A percentile compares a stretch with the other conserved stretches of the same genome.
Conservation (phyloP, 441 rosid genomes). For the Hura crepitans region DNA sequence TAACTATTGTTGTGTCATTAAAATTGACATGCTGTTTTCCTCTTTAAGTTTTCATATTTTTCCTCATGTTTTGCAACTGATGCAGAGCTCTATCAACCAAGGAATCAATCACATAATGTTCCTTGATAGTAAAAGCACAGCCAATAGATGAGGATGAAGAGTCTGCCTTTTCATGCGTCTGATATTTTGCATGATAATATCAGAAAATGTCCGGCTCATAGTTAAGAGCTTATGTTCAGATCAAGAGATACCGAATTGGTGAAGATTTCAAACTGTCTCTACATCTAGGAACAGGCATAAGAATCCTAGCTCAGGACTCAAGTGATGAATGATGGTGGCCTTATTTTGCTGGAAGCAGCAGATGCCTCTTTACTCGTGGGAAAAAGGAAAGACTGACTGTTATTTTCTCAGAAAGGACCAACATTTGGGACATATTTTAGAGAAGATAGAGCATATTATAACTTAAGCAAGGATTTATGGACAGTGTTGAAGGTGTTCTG, state of each 20-base stretch:
- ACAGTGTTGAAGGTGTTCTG: too few species aligned
- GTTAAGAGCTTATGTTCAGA: not conserved
- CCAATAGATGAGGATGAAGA: not conserved
- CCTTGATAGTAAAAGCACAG: not conserved
- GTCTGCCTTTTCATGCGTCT: not conserved
- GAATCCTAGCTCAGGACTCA: too few species aligned
- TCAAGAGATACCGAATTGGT: not conserved
- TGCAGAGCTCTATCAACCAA: conserved; percentile 67
- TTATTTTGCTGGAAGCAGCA: too few species aligned
- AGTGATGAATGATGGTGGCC: too few species aligned
- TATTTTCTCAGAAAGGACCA: too few species aligned
- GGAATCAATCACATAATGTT: conserved; percentile 39
- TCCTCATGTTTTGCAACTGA: conserved; percentile 11
- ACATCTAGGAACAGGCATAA: not conserved
- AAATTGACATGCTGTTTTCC: not conserved
- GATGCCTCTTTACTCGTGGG: too few species aligned
- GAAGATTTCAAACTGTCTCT: not conserved
- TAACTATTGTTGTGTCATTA: not conserved
- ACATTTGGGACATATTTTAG: too few species aligned
- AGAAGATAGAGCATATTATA: too few species aligned
- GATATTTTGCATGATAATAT: not conserved
- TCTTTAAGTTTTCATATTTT: not conserved
- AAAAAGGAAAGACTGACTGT: too few species aligned
- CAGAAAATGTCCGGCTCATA: not conserved
- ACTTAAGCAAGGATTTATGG: too few species aligned